A percentile compares a stretch with the other conserved stretches of the same genome.
These are phyloP conservation scores for Silene noctiflora DNA, from an alignment of 179 eudicot genomes.

Conservation along the genomic window DNA sequence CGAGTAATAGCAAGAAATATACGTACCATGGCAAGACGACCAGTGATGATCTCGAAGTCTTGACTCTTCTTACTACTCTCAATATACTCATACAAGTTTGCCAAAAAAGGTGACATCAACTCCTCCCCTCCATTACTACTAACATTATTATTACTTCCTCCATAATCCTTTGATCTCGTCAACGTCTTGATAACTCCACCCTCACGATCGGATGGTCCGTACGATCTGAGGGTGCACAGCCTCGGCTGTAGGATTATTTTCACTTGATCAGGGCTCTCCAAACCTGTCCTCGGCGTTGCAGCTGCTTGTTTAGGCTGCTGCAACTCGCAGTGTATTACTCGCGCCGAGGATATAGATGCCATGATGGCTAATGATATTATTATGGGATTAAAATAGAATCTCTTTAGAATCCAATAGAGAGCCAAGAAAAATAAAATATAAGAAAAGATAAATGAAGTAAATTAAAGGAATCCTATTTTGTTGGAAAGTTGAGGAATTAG, in stretches of 20 bases:
- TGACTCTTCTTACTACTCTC: slow-evolving; percentile 85
- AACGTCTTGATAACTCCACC: slow-evolving; percentile 44
- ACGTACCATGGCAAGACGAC: slow-evolving; percentile 91
- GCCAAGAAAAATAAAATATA: neutral
- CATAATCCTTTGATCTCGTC: slow-evolving; percentile 10
- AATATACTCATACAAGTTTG: slow-evolving; percentile 68
- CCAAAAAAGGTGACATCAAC: slow-evolving; percentile 57
- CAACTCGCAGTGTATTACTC: slow-evolving; percentile 49
- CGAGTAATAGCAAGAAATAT: too few relatives aligned
- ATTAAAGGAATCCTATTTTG: slow-evolving; percentile 12
- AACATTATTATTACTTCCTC: neutral
- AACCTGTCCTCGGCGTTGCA: slow-evolving; percentile 24
- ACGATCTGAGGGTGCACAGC: slow-evolving; percentile 79
- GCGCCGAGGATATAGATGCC: slow-evolving; percentile 33
- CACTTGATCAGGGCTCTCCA: slow-evolving; percentile 34
- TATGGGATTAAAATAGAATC: neutral
- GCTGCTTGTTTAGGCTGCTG: slow-evolving; percentile 36
- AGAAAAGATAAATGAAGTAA: neutral
- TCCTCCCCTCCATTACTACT: slow-evolving; percentile 13
- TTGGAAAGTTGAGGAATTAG: slow-evolving; percentile 23
- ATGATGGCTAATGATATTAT: slow-evolving; percentile 15
- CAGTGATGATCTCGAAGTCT: slow-evolving; percentile 85
- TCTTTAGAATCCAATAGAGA: too few relatives aligned
- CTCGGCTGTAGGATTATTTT: slow-evolving; percentile 82
- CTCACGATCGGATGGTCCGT: slow-evolving; percentile 48